Evolutionary conservation across 352 stramenopile genomes (phyloP), one percentile per base, ranked within the genome.

Genomic region (Pythium rishiriense): DNA sequence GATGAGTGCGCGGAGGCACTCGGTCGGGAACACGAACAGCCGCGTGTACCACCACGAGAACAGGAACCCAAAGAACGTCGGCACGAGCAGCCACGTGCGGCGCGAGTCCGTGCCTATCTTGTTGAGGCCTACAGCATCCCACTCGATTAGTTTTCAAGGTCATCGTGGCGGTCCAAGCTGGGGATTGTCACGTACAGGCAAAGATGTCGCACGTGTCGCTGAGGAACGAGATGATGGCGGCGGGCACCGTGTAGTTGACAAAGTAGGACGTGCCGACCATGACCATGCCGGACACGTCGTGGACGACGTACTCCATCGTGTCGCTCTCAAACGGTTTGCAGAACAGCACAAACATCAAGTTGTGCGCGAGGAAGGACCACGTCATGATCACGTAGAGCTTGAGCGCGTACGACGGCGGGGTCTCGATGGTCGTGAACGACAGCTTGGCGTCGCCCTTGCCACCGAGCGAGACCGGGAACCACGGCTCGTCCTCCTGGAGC

Each of bases 251-350:
- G 57, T 77, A 79, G 55, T 81, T 81, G 6, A 68, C 66, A 26
- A 81, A 66, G 37, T 75, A 79, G 43, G 74, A 75, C 25, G 64
- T 65, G 62, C 60, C 61, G n/a, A 81, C 79, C 39, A 81, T 66
- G 52, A 77, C 64, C 22, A 81, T 76, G 29, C 71, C 76, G 48
- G 70, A 61, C 50, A 79, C 58, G 43, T 81, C 71, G 25, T 79
- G 74, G 29, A 77, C 48, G 26, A 79, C 29, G 60, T 76, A 77
- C 46, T 79, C 74, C 28, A 79, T 72, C 28, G 78, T 79, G 59
- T 79, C 71, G 63, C 70, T 79, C 24, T 69, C 68, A 29, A 79
- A 73, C 24, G 74, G 64, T 19, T 72, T 79, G 54, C 79, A 70
- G 21, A 79, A 56, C 21, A 79, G 26, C 74, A 81, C 75, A 54